These are phyloP conservation scores for Aspergillus ibericus DNA, from an alignment of 2,329 filamentous ascomycete genomes.

Conservation along the genomic window DNA sequence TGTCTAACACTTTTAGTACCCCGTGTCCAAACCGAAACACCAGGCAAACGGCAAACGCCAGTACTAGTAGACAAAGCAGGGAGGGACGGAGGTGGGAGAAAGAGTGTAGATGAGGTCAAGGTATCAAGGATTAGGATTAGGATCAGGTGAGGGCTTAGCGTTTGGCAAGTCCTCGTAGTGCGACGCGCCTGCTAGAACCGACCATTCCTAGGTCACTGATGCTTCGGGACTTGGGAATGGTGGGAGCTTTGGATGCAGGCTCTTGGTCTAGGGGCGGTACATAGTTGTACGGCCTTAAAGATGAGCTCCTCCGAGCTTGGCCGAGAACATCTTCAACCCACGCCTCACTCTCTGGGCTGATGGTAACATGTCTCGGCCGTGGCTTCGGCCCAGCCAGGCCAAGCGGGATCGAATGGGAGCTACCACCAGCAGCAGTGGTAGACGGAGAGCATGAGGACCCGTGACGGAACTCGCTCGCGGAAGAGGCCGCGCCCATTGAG, in stretches of 20 bases:
- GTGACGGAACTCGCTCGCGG: constrained; percentile 27
- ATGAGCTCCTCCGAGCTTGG: constrained; percentile 43
- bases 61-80: constrained; percentile 14
- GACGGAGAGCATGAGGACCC: constrained; percentile 29
- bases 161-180: constrained; percentile 37
- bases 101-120: not conserved
- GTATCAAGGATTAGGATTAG: constrained; percentile 1
- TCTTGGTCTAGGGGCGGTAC: constrained; percentile 20
- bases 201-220: constrained; percentile 41
- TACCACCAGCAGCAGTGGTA: constrained; percentile 15
- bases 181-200: constrained; percentile 40
- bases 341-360: constrained; percentile 47
- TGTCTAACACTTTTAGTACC: constrained; percentile 11
- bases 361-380: constrained; percentile 40
- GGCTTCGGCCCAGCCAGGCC: constrained; percentile 48
- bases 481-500: constrained; percentile 34
- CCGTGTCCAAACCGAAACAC: constrained; percentile 9
- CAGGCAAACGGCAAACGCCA: constrained; percentile 14
- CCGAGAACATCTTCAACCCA: constrained; percentile 50
- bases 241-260: constrained; percentile 13
- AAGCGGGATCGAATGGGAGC: constrained; percentile 39
- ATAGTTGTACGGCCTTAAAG: constrained; percentile 31
- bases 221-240: constrained; percentile 35
- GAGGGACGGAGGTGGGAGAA: constrained; percentile 7
- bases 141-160: constrained; percentile 14